Evolutionary conservation across 139 green algal species (phyloP).

Genomic region (Desmodesmus armatus): DNA sequence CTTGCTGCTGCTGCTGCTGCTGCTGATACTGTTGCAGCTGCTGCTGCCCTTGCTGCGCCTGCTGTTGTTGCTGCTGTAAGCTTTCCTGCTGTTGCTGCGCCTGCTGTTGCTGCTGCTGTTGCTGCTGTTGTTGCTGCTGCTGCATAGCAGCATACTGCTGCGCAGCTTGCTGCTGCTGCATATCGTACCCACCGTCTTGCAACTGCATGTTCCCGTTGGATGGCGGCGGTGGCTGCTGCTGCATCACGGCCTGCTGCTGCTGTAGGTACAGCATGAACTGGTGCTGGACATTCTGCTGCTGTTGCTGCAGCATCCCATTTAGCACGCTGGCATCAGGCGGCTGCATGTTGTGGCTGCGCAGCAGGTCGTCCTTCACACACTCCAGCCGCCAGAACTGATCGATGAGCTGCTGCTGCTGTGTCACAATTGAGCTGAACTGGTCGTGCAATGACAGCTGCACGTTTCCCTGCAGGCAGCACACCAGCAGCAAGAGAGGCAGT

Average conservation of each 20-base stretch:
- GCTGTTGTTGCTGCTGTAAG: slow-evolving; percentile 7
- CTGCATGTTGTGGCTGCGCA: slow-evolving; percentile 42
- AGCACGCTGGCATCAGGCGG: not conserved
- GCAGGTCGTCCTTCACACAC: slow-evolving; percentile 32
- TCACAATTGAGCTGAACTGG: slow-evolving; percentile 40
- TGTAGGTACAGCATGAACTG: not conserved
- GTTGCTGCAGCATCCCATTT: not conserved
- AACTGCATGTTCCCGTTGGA: too few species aligned
- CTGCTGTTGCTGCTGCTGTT: not conserved
- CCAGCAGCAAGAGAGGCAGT: not conserved
- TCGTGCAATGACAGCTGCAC: slow-evolving; percentile 27
- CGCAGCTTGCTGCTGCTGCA: too few species aligned
- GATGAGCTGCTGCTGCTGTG: slow-evolving; percentile 38
- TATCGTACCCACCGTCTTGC: too few species aligned
- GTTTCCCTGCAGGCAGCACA: slow-evolving; percentile 25
- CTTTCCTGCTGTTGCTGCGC: not conserved
- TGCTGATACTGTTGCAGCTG: slow-evolving; percentile 6
- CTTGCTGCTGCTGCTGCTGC: slow-evolving; percentile 1
- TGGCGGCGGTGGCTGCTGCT: too few species aligned
- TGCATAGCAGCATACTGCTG: too few species aligned
- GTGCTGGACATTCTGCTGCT: not conserved
- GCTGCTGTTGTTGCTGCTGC: slow-evolving; percentile 1
- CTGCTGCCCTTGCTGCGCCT: not conserved
- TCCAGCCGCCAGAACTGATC: slow-evolving; percentile 37
- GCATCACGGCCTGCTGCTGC: not conserved